phyloP scores from a whole-genome alignment of 2,329 filamentous ascomycete genomes.

The Fusarium ambrosium region DNA sequence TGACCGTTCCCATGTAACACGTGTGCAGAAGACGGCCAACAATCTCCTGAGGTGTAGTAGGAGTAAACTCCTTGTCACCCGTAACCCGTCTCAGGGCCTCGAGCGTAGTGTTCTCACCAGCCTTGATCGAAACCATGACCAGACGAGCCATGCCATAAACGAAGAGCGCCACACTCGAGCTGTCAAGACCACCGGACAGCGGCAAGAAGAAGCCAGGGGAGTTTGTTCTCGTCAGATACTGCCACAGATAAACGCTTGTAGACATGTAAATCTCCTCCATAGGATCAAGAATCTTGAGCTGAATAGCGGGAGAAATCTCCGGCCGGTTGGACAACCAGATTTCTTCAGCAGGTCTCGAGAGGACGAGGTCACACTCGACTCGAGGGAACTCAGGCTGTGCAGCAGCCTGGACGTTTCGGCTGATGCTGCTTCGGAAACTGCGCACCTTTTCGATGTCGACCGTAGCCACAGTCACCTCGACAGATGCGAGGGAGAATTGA shows the following conservation, averaged over 20 bases:
- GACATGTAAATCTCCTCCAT: conserved; percentile 52
- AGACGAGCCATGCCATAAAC: neutral
- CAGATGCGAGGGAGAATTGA: conserved; percentile 68
- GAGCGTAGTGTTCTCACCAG: neutral
- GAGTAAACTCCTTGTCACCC: neutral
- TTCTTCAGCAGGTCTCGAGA: conserved; percentile 29
- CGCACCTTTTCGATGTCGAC: conserved; percentile 80
- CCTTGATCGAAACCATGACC: neutral
- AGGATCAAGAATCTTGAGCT: conserved; percentile 43
- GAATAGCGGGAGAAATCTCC: conserved; percentile 43
- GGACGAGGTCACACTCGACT: conserved; percentile 49
- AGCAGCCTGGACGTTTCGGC: conserved; percentile 70
- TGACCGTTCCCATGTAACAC: neutral
- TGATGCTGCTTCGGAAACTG: conserved; percentile 67
- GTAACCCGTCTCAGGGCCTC: neutral
- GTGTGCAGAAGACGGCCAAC: neutral
- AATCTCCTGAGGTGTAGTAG: neutral
- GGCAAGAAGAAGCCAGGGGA: neutral
- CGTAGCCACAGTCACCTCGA: conserved; percentile 68
- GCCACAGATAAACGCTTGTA: conserved; percentile 47
- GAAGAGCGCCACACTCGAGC: neutral
- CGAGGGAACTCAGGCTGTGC: conserved; percentile 49
- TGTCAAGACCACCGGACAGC: neutral
- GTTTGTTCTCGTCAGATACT: conserved; percentile 55
- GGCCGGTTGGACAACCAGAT: neutral